Base-by-base conservation (phyloP, 1,284 basidiomycete species). In the Dichomitus squalens region DNA sequence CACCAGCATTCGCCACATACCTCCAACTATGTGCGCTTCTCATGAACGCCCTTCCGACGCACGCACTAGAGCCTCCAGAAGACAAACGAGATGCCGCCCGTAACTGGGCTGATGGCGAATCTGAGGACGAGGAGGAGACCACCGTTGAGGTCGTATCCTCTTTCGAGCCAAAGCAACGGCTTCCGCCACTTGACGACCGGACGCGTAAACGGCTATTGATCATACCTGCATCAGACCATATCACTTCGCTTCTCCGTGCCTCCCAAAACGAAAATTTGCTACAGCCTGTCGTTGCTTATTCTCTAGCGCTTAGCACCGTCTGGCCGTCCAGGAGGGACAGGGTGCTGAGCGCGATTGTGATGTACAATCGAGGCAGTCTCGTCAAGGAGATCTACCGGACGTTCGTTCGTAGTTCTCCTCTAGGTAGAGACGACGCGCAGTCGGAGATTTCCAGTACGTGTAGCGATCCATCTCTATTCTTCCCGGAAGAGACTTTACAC, bases 351-450 rank as follows among this genome's bases (percentile, higher is more conserved):
- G 71, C 75, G 0, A 70, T 85, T 6, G 73, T 84, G 3, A 76
- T 77, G n/a, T 76, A 75, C 55, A 76, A 79, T 7, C 78, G 81
- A 1, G 82, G 84, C 0, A 84, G 84, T 0, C 72, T 96, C 6
- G 77, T 93, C 3, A 82, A 90, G 36, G 85, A 92, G 67, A 75
- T 96, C 27, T 95, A 89, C 73, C 77, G 91, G 12, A 79, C 80
- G 1, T 84, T 84, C 53, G 86, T 95, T 1, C 77, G 92, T 38
- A 70, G 76, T 27, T 83, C 81, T 11, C 79, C 79, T 38, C 70
- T 85, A 39, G 84, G 84, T 6, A 73, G 79, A 58, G 84, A 85
- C 59, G 75, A 76, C 38, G 75, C 77, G 69, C 68, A 72, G 48
- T 64, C 68, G 35, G 67, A 79, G 38, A 64, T 83, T 18, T 75